Conservation (phyloP, 495 filamentous ascomycete genomes). For the Penicillium chermesinum region DNA sequence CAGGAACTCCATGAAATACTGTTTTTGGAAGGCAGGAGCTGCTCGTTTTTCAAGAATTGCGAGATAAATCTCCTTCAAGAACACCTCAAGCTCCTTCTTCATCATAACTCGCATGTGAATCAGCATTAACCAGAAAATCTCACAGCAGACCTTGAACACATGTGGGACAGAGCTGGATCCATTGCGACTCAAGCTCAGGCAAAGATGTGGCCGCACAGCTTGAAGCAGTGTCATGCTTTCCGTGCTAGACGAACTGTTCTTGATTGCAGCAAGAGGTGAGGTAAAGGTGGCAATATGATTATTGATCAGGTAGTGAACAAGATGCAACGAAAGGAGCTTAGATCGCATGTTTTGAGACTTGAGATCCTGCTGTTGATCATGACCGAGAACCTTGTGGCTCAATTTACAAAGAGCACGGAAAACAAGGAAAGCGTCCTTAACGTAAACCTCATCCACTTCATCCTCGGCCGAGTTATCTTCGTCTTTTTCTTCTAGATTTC, state of each 20-base stretch:
- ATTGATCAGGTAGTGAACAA: conserved; percentile 89
- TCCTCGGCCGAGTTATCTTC: conserved; percentile 64
- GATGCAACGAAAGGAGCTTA: conserved; percentile 89
- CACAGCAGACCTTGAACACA: conserved; percentile 93
- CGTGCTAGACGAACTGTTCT: conserved; percentile 74
- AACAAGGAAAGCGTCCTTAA: conserved; percentile 93
- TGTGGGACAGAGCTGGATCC: conserved; percentile 84
- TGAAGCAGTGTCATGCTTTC: conserved; percentile 90
- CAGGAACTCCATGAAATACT: conserved; percentile 82
- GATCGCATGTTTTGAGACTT: conserved; percentile 95
- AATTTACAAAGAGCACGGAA: conserved; percentile 97
- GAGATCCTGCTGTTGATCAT: conserved; percentile 88
- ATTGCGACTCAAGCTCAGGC: conserved; percentile 88
- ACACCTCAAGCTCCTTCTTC: conserved; percentile 99
- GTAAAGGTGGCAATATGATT: conserved; percentile 85
- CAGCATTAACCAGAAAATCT: conserved; percentile 96
- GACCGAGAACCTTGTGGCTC: conserved; percentile 80
- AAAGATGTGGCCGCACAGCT: conserved; percentile 92
- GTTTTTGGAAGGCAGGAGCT: conserved; percentile 83
- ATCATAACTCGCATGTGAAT: conserved; percentile 90
- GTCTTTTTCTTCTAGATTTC: conserved; percentile 41
- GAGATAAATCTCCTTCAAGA: conserved; percentile 95
- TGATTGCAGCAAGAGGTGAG: conserved; percentile 83
- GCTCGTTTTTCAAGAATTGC: conserved; percentile 85
- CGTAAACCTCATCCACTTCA: conserved; percentile 92